Evolutionary conservation across 305 asterid species (phyloP).

Genomic region (Plantago coronopus): DNA sequence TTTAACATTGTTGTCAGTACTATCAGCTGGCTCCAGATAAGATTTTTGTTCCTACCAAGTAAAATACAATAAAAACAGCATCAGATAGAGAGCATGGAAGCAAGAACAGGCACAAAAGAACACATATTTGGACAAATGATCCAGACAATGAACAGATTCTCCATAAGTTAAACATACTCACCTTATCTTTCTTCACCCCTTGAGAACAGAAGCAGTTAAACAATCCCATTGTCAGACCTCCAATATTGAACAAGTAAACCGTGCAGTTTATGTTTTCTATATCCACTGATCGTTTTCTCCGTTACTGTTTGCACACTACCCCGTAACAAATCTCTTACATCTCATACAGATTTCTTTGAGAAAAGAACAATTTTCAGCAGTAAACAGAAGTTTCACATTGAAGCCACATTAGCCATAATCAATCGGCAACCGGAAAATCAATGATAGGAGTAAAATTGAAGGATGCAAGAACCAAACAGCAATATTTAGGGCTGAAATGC

Average conservation of each 20-base stretch:
- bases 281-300: neutral
- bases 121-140: neutral
- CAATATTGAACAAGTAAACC: neutral
- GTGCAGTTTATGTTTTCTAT: neutral
- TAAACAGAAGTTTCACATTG: constrained; percentile 18
- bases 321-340: constrained; percentile 20
- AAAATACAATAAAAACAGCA: constrained; percentile 4
- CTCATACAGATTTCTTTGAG: constrained; percentile 20
- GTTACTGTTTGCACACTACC: constrained; percentile 1
- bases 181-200: constrained; percentile 41
- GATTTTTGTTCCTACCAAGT: constrained; percentile 33
- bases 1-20: constrained; percentile 20
- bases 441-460: constrained; percentile 34
- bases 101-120: neutral
- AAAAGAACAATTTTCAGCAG: constrained; percentile 16
- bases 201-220: constrained; percentile 41
- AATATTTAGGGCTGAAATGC: constrained; percentile 19
- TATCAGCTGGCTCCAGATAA: constrained; percentile 16
- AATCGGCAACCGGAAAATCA: constrained; percentile 54
- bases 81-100: neutral
- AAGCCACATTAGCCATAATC: constrained; percentile 54
- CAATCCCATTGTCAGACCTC: constrained; percentile 30
- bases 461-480: constrained; percentile 23
- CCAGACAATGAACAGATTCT: neutral
- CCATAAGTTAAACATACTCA: constrained; percentile 13